Conservation (phyloP, 768 basidiomycete species). For the Harrya chromipes region DNA sequence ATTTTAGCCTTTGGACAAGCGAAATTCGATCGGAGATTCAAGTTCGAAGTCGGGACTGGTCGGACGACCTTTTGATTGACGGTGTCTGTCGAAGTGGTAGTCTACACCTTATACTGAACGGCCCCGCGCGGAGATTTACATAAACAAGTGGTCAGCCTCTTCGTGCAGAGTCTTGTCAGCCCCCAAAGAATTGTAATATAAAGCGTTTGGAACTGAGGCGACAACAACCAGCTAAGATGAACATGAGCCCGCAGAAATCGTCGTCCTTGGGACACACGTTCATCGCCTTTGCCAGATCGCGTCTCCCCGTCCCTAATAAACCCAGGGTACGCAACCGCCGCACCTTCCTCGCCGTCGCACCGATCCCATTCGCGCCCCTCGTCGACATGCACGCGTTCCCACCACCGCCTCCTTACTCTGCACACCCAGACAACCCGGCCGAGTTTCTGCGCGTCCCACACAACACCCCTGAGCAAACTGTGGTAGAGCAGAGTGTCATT, state of each 20-base stretch:
- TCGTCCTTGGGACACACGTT: slow-evolving; percentile 18
- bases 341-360: slow-evolving; percentile 11
- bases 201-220: too few relatives aligned
- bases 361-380: slow-evolving; percentile 27
- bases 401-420: slow-evolving; percentile 24
- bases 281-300: slow-evolving; percentile 21
- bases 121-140: too few relatives aligned
- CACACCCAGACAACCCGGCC: slow-evolving; percentile 4
- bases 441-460: slow-evolving; percentile 22
- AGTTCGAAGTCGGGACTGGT: background rate
- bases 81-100: too few relatives aligned
- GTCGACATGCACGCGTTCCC: slow-evolving; percentile 26
- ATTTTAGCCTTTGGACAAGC: slow-evolving; percentile 27
- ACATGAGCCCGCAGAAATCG: slow-evolving; percentile 6
- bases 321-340: slow-evolving; percentile 14
- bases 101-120: too few relatives aligned
- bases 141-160: too few relatives aligned
- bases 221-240: background rate
- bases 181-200: too few relatives aligned
- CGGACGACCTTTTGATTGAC: too few relatives aligned
- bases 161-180: too few relatives aligned
- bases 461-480: slow-evolving; percentile 23
- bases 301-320: slow-evolving; percentile 19
- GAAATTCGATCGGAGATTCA: slow-evolving; percentile 16
- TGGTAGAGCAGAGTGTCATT: background rate